Percentiles rank a stretch among this genome's conserved stretches.
Evolutionary conservation across 2,329 filamentous ascomycete species (phyloP).

Genomic region (Didymella arachidicola): DNA sequence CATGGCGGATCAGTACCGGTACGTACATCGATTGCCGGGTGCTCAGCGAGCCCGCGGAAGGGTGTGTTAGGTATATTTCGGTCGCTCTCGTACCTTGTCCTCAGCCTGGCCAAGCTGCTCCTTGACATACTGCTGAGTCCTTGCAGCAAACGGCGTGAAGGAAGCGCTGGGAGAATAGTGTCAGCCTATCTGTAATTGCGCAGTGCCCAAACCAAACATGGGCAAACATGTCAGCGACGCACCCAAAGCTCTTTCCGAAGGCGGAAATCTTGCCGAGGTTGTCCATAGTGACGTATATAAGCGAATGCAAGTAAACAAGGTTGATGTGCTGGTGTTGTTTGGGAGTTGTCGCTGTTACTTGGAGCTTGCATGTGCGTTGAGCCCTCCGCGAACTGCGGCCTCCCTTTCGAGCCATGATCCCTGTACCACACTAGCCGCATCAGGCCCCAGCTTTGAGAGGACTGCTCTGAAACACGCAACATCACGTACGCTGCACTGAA

Average conservation of each 20-base stretch:
- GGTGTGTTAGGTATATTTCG: background rate
- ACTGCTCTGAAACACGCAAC: background rate
- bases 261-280: constrained; percentile 76
- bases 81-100: constrained; percentile 74
- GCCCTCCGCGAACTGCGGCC: constrained; percentile 21
- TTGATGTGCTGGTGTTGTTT: constrained; percentile 15
- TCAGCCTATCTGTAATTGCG: constrained; percentile 42
- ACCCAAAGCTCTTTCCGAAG: constrained; percentile 76
- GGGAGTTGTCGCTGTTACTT: constrained; percentile 26
- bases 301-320: constrained; percentile 3
- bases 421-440: constrained; percentile 24
- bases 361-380: constrained; percentile 40
- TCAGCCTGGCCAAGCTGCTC: constrained; percentile 95
- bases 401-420: constrained; percentile 27
- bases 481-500: background rate
- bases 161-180: constrained; percentile 70
- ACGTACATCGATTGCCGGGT: background rate
- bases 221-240: constrained; percentile 39
- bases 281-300: constrained; percentile 62
- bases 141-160: constrained; percentile 90
- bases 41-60: background rate
- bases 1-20: constrained; percentile 31
- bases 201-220: constrained; percentile 15
- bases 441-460: background rate
- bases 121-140: constrained; percentile 97